Evolutionary conservation across 2,329 filamentous ascomycete genomes (phyloP), one percentile per base, ranked within the genome.

Genomic region (Tothia fuscella): DNA sequence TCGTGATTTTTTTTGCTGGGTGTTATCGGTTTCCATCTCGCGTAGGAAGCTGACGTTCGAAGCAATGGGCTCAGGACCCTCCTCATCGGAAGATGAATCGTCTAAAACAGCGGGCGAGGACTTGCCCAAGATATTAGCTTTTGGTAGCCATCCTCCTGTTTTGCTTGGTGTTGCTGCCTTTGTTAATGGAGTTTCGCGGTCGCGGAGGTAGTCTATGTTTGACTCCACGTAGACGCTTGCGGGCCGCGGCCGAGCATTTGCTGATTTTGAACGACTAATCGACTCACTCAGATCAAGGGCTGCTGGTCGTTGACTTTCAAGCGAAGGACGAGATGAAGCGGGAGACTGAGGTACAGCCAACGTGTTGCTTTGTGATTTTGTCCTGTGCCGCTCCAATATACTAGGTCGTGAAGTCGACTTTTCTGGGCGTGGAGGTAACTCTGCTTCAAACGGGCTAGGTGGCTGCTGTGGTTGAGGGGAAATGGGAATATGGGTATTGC

Each of bases 31-130:
- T 53, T 93, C 85, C 61, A 83, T 78, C 2, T 77, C 78, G 30
- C 83, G 78, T 14, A 95, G 66, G 53, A 85, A 93, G 32, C 91
- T 85, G 17, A 93, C 75, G 50, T 91, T 86, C 2, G 83, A 88
- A 46, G 78, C 65, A 48, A 91, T 83, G 44, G 74, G 78, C 38
- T 67, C 72, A 12, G 43, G 43, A n/a, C 43, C 41, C n/a, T 78
- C 75, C 5, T 65, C 60, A 2, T 70, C 49, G 57, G 62, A 40
- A n/a, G n/a, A n/a, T 53, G 67, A 45, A 2, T 56, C 52, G 24
- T 63, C 58, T 40, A 56, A 47, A 21, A 59, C 43, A 21, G 55
- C 51, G n/a, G 49, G 53, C 10, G 56, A 54, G 16, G 54, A 50
- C 34, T 51, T 52, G 26, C 51, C 25, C 7, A 22, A 21, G 4